Evolutionary conservation across 176 grass and related monocot species (phyloP).

Genomic region (Lolium perenne): DNA sequence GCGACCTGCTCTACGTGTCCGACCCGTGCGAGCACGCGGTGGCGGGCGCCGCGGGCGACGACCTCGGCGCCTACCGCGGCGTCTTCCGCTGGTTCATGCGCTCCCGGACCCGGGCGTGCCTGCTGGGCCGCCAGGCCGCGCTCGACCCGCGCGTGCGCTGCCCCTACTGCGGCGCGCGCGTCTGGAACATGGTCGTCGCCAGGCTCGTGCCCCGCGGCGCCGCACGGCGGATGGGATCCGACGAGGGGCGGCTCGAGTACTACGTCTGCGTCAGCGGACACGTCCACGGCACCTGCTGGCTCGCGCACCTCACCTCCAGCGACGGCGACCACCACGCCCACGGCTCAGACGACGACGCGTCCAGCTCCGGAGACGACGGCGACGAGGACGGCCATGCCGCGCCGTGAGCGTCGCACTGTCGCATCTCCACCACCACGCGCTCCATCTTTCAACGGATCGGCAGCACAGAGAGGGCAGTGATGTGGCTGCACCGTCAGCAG

Average conservation of each 20-base stretch:
- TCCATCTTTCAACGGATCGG: background rate
- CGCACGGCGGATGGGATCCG: slow-evolving; percentile 54
- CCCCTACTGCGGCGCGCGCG: slow-evolving; percentile 78
- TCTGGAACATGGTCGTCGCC: slow-evolving; percentile 81
- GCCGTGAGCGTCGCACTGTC: background rate
- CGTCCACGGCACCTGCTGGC: slow-evolving; percentile 87
- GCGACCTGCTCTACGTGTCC: slow-evolving; percentile 72
- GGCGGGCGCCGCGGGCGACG: slow-evolving; percentile 20
- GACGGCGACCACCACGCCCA: slow-evolving; percentile 28
- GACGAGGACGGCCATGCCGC: background rate
- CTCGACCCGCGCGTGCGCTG: slow-evolving; percentile 69
- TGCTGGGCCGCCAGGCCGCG: slow-evolving; percentile 52
- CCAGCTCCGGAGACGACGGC: background rate
- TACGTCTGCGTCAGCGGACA: slow-evolving; percentile 91
- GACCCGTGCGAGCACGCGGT: slow-evolving; percentile 86
- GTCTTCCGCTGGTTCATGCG: slow-evolving; percentile 83
- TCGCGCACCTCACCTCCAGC: slow-evolving; percentile 67
- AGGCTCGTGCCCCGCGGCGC: slow-evolving; percentile 73
- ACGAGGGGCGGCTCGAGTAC: slow-evolving; percentile 65
- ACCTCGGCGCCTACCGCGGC: slow-evolving; percentile 74
- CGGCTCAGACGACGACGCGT: background rate
- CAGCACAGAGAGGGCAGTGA: background rate
- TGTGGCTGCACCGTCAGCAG: background rate
- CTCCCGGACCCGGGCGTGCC: slow-evolving; percentile 68
- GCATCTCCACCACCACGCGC: background rate